Evolutionary conservation across 2,329 filamentous ascomycete genomes (phyloP).

Genomic region (Cladosporium sp.): DNA sequence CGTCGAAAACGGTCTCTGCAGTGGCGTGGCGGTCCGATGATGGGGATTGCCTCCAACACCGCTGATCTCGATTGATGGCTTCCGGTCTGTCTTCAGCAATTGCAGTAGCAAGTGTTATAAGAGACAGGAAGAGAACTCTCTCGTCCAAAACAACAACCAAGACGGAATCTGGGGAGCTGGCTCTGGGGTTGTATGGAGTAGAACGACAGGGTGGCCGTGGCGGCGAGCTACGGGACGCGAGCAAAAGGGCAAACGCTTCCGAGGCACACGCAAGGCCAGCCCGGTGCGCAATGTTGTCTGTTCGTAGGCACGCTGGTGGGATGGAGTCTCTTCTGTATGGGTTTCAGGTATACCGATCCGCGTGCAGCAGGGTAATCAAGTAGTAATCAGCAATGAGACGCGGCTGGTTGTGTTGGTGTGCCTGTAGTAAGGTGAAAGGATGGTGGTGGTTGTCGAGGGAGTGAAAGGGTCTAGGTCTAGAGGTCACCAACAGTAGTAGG

Average conservation of each 20-base stretch:
- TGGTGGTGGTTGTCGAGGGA: not conserved
- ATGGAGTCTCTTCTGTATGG: not conserved
- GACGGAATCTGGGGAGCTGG: slow-evolving; percentile 12
- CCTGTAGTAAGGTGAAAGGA: not conserved
- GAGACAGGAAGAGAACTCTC: too few species aligned
- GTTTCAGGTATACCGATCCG: slow-evolving; percentile 7
- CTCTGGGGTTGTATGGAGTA: slow-evolving; percentile 10
- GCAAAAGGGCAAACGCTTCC: not conserved
- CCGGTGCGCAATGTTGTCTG: not conserved
- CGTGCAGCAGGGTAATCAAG: not conserved
- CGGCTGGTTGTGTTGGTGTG: not conserved
- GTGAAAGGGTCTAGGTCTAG: not conserved
- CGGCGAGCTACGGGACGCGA: slow-evolving; percentile 3
- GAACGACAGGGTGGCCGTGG: slow-evolving; percentile 1
- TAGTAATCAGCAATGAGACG: not conserved
- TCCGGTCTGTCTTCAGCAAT: too few species aligned
- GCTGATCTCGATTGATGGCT: too few species aligned
- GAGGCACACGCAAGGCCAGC: slow-evolving; percentile 5
- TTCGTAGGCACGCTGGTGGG: not conserved
- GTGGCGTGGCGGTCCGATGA: too few species aligned
- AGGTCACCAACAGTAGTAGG: not conserved
- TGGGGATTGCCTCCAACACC: too few species aligned
- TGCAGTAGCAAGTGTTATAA: too few species aligned
- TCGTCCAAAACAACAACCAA: not conserved
- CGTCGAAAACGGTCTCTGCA: too few species aligned